Percentiles rank a stretch among this genome's conserved stretches.
Conservation (phyloP, 73 alveolate species). For the Paramecium primaurelia region DNA sequence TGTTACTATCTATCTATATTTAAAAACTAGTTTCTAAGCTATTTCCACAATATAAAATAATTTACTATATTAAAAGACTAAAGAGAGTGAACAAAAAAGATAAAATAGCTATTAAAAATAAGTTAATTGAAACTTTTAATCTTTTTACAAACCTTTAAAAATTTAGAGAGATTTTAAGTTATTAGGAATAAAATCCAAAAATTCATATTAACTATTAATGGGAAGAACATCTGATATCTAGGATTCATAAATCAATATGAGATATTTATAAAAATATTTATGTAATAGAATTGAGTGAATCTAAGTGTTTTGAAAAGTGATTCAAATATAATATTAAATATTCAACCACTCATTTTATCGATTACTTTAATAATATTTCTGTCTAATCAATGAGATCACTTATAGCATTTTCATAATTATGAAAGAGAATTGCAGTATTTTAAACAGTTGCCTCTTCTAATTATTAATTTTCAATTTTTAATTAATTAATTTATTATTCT, state of each 20-base stretch:
- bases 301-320: neutral
- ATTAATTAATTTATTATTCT: neutral
- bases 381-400: neutral
- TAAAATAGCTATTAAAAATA: neutral
- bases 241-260: slow-evolving; percentile 40
- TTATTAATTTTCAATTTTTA: neutral
- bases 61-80: slow-evolving; percentile 11
- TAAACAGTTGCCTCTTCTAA: neutral
- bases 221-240: slow-evolving; percentile 46
- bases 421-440: neutral
- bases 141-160: slow-evolving; percentile 49
- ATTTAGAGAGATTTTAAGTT: slow-evolving; percentile 30
- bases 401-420: neutral
- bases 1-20: slow-evolving; percentile 47
- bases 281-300: neutral
- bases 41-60: slow-evolving; percentile 55
- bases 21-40: slow-evolving; percentile 56
- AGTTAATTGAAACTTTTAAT: slow-evolving; percentile 51
- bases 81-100: neutral
- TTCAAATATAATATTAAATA: neutral
- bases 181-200: slow-evolving; percentile 49
- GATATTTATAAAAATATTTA: slow-evolving; percentile 41
- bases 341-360: neutral
- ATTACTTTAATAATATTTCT: neutral
- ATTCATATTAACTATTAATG: neutral